These are phyloP conservation scores for Candolleomyces eurysporus DNA, from an alignment of 768 basidiomycete species.

Conservation along the genomic window DNA sequence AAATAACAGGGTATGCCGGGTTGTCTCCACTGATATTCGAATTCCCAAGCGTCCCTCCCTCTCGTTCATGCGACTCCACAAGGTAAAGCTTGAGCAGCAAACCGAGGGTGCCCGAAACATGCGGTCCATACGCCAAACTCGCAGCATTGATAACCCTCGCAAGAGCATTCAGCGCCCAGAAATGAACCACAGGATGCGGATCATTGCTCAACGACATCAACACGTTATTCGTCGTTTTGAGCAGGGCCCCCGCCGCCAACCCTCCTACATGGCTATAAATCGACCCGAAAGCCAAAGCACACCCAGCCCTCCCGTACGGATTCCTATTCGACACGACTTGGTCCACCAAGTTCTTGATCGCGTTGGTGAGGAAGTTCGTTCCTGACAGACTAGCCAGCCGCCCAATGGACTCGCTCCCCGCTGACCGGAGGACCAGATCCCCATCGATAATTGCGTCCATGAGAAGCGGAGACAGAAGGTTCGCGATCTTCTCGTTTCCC, in stretches of 20 bases:
- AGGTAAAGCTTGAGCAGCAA: slow-evolving; percentile 89
- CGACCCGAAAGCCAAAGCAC: slow-evolving; percentile 87
- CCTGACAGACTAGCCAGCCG: slow-evolving; percentile 81
- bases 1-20: slow-evolving; percentile 88
- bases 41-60: slow-evolving; percentile 81
- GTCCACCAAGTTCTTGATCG: slow-evolving; percentile 89
- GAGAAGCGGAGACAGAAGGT: slow-evolving; percentile 64
- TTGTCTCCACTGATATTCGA: slow-evolving; percentile 88
- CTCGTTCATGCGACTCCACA: slow-evolving; percentile 87
- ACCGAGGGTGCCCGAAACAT: slow-evolving; percentile 83
- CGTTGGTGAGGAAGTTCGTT: slow-evolving; percentile 77
- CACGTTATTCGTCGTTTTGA: slow-evolving; percentile 95
- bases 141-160: slow-evolving; percentile 88
- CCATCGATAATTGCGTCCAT: slow-evolving; percentile 85
- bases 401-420: slow-evolving; percentile 87
- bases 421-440: slow-evolving; percentile 70
- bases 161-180: slow-evolving; percentile 85
- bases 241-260: slow-evolving; percentile 88
- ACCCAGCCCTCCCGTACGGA: slow-evolving; percentile 89
- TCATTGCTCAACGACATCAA: slow-evolving; percentile 94
- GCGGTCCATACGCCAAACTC: slow-evolving; percentile 87
- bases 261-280: slow-evolving; percentile 92
- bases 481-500: slow-evolving; percentile 61
- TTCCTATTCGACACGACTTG: slow-evolving; percentile 94
- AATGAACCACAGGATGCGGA: slow-evolving; percentile 95